Base-by-base conservation (phyloP, 2,329 filamentous ascomycete species). In the Penicillium sp. region DNA sequence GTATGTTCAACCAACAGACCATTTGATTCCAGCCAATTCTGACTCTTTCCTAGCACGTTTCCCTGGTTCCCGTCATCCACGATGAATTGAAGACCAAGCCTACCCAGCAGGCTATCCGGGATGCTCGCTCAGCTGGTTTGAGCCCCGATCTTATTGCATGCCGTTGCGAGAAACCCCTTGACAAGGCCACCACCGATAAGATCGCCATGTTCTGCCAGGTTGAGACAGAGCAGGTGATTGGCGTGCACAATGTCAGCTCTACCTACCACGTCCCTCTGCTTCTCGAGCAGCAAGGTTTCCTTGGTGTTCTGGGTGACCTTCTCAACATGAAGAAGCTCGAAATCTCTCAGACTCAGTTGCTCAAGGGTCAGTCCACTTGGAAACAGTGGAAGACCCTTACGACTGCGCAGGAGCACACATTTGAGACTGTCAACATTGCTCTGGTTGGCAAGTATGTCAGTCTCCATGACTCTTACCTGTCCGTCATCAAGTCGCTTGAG, bases 11-110 rank as follows among this genome's bases (percentile, higher is more conserved):
- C 19, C n/a, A 9, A 21, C 33, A 12, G 8, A 21, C 8, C 29
- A 27, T 17, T 37, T 1, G 5, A 17, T 37, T 37, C 5, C 12
- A 6, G 19, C 33, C 27, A 27, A 27, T 46, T 25, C 41, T 53
- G 6, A 53, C 50, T 37, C 17, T 10, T 12, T 53, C 8, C 6
- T 35, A 53, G 50, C 88, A 91, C 75, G 93, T 97, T 62, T 60
- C 77, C 71, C 59, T 93, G 67, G 88, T 97, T 37, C 93, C 93
- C 1, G 84, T 93, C 38, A 84, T 88, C 41, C 66, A 66, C 23
- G 84, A 85, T 37, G 88, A 97, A 80, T 86, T 96, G 77, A 97
- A 97, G 84, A 97, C 92, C 10, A 97, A 97, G 79, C 93, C 93
- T 0, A 97, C 93, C 0, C 93, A 97, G 75, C 86, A 91, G 69